A percentile compares a stretch with the other conserved stretches of the same genome.
Conservation (phyloP, 208 protist species). For the Trichomonas tenax region DNA sequence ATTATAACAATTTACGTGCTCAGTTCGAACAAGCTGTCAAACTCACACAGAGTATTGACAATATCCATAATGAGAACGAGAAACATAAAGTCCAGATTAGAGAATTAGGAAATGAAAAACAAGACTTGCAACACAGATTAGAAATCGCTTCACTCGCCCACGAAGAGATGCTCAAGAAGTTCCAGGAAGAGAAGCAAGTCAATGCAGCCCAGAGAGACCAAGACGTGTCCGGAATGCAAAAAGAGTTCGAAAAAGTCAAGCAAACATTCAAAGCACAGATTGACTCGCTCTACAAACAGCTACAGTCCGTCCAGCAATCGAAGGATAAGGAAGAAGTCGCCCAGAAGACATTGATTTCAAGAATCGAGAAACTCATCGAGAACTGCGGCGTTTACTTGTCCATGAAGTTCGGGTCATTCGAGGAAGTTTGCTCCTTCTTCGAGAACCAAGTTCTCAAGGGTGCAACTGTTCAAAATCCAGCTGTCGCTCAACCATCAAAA, state of each 20-base stretch:
- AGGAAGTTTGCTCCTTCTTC: not conserved
- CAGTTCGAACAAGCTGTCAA: not conserved
- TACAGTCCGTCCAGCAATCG: not conserved
- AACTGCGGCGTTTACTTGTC: not conserved
- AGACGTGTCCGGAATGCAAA: not conserved
- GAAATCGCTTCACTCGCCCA: not conserved
- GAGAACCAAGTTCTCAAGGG: not conserved
- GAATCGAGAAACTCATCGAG: not conserved
- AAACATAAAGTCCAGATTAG: not conserved
- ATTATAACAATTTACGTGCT: not conserved
- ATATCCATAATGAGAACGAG: not conserved
- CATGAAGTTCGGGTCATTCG: not conserved
- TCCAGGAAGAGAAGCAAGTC: not conserved
- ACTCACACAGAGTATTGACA: not conserved
- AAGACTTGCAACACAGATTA: not conserved
- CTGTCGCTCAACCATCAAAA: not conserved
- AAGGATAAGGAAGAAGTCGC: not conserved
- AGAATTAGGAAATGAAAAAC: not conserved
- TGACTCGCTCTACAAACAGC: not conserved
- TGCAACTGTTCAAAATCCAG: not conserved
- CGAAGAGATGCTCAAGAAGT: not conserved
- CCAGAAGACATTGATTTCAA: not conserved
- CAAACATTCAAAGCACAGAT: not conserved
- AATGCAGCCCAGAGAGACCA: not conserved
- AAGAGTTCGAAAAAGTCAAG: conserved; percentile 15